phyloP scores from a whole-genome alignment of 768 basidiomycete species.

The Rhodosporidiobolus sp. region DNA sequence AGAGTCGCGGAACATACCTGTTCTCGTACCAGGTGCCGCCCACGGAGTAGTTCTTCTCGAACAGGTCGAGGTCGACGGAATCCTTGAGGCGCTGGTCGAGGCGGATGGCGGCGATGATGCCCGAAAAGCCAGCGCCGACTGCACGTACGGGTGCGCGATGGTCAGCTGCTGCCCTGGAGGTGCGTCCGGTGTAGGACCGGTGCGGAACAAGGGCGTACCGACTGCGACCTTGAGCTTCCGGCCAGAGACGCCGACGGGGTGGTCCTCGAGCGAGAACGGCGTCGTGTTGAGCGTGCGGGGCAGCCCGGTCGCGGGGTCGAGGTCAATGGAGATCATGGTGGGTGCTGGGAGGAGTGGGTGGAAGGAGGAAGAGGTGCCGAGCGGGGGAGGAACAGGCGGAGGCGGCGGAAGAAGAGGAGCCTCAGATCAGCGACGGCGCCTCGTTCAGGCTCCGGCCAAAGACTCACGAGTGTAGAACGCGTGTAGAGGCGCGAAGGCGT shows the following conservation, averaged over 20 bases:
- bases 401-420: no score
- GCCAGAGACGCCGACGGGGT: constrained; percentile 16
- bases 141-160: neutral
- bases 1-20: neutral
- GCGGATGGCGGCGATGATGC: constrained; percentile 62
- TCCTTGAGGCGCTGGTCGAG: constrained; percentile 56
- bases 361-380: neutral
- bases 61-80: constrained; percentile 59
- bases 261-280: constrained; percentile 29
- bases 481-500: no score
- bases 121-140: constrained; percentile 62
- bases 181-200: neutral
- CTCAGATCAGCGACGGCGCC: no score
- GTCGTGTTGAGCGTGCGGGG: neutral
- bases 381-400: neutral
- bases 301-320: constrained; percentile 25
- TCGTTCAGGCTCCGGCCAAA: no score
- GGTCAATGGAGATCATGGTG: constrained; percentile 22
- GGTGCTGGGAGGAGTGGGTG: neutral
- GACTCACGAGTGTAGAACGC: no score
- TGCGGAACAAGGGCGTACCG: constrained; percentile 11
- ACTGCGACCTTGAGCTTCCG: constrained; percentile 32
- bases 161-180: neutral
- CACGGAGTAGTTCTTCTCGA: constrained; percentile 61
- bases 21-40: constrained; percentile 60